Base-by-base conservation (phyloP, 2,329 filamentous ascomycete genomes). In the Ambrosiella cleistominuta region DNA sequence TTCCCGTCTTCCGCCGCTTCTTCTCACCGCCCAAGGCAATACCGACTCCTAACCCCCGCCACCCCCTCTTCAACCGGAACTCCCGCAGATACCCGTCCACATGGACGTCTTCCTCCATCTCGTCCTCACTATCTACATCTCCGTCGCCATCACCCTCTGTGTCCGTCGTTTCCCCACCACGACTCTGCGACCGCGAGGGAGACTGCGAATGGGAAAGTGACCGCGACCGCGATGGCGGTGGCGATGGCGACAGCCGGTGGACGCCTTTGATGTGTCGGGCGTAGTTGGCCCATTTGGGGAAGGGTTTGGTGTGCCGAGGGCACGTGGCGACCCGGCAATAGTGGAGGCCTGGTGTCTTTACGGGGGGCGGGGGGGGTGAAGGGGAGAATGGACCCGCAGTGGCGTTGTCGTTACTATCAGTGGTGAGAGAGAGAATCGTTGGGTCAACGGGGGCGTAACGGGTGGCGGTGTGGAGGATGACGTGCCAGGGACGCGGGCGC, bases 401-500 rank as follows among this genome's bases (percentile, higher is more conserved):
- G 27, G 5, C 9, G 13, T 11, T 15, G 9, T 2, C 15, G 15
- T 13, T 13, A 8, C 4, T 7, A 42, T 8, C 12, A 39, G 47
- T 15, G 45, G 37, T 45, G 54, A 9, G n/a, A 13, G 27, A 42
- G 15, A 19, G 36, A 62, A 67, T 57, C 66, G 68, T 60, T 36
- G 66, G 62, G 38, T 64, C 62, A 42, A 47, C 11, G 42, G 60
- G 19, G 42, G 36, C n/a, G 19, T 53, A 40, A 7, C 56, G 52
- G 2, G 36, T 3, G 6, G 91, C 91, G 0, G 88, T 75, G 0
- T 86, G 86, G 36, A 96, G 70, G 1, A 96, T 78, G 63, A 95
- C 87, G 63, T 82, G 85, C 91, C 91, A 97, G 70, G 94, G 86
- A 19, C 86, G 78, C 11, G 81, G 71, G 12, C 68, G 74, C 66